Conservation (phyloP, 495 filamentous ascomycete genomes). For the Venustampulla echinocandica region DNA sequence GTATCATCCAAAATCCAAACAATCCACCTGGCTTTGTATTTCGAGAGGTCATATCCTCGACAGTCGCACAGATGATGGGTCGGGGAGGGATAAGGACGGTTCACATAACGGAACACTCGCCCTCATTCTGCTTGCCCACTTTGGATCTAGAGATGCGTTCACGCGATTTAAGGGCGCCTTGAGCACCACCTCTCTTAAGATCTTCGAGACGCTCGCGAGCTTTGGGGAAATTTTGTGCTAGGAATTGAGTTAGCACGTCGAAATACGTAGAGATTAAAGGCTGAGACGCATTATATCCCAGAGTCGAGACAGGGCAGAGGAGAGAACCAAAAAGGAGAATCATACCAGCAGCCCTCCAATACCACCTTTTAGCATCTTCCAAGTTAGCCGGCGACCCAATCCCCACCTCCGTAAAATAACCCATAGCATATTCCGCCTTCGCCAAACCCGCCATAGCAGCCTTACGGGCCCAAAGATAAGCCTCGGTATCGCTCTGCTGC, state of each 20-base stretch:
- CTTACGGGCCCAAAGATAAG: slow-evolving; percentile 94
- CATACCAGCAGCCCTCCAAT: slow-evolving; percentile 95
- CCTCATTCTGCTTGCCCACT: slow-evolving; percentile 74
- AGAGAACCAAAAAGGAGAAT: slow-evolving; percentile 21
- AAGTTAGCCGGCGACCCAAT: slow-evolving; percentile 80
- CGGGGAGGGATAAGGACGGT: no score
- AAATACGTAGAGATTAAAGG: slow-evolving; percentile 5
- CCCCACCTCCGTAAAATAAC: slow-evolving; percentile 91
- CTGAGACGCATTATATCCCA: no score
- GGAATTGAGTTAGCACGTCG: slow-evolving; percentile 12
- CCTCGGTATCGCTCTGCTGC: slow-evolving; percentile 88
- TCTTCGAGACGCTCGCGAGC: slow-evolving; percentile 88
- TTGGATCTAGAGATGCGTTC: slow-evolving; percentile 78
- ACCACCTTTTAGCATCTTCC: slow-evolving; percentile 97
- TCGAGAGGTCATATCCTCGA: no score
- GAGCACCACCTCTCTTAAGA: slow-evolving; percentile 66
- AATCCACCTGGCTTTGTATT: no score
- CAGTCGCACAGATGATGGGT: no score
- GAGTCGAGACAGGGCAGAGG: background rate
- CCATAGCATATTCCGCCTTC: slow-evolving; percentile 97
- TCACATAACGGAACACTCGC: slow-evolving; percentile 79
- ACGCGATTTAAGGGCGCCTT: slow-evolving; percentile 52
- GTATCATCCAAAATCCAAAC: no score
- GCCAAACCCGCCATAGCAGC: slow-evolving; percentile 74
- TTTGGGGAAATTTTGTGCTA: slow-evolving; percentile 90